A percentile compares a stretch with the other conserved stretches of the same genome.
Conservation (phyloP, 768 basidiomycete species). For the Aureoboletus auriporus region DNA sequence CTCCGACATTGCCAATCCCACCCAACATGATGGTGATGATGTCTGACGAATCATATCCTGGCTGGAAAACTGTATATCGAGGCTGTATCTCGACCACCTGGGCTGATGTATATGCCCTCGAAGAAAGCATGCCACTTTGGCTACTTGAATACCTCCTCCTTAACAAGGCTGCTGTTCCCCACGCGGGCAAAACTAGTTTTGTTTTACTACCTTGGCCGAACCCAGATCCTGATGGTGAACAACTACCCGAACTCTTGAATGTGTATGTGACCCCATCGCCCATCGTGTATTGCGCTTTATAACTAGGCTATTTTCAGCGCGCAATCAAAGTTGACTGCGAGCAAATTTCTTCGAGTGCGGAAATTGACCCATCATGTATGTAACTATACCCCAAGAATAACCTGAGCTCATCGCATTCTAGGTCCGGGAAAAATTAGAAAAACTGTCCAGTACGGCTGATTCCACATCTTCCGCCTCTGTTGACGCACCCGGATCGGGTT, state of each 20-base stretch:
- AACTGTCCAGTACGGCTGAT: slow-evolving; percentile 36
- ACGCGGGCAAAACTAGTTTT: slow-evolving; percentile 80
- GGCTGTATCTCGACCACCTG: slow-evolving; percentile 59
- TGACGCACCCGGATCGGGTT: slow-evolving; percentile 36
- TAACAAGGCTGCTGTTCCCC: slow-evolving; percentile 50
- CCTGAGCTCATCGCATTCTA: slow-evolving; percentile 25
- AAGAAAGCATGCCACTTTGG: slow-evolving; percentile 84
- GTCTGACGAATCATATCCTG: slow-evolving; percentile 73
- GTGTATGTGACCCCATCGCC: slow-evolving; percentile 50
- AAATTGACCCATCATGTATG: slow-evolving; percentile 83
- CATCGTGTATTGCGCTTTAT: background rate
- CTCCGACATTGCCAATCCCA: slow-evolving; percentile 61
- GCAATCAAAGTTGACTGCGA: slow-evolving; percentile 87
- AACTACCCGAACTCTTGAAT: slow-evolving; percentile 78
- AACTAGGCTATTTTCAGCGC: slow-evolving; percentile 35
- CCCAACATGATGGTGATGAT: slow-evolving; percentile 65
- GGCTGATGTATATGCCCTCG: slow-evolving; percentile 52
- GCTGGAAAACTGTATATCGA: slow-evolving; percentile 76
- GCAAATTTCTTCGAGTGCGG: slow-evolving; percentile 75
- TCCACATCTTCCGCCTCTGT: slow-evolving; percentile 28
- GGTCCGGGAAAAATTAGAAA: slow-evolving; percentile 84
- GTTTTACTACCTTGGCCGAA: slow-evolving; percentile 74
- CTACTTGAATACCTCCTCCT: slow-evolving; percentile 80
- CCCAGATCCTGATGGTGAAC: slow-evolving; percentile 53
- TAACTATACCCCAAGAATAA: slow-evolving; percentile 4